Conservation (phyloP, 2,329 filamentous ascomycete genomes). For the Podosphaera aphanis region DNA sequence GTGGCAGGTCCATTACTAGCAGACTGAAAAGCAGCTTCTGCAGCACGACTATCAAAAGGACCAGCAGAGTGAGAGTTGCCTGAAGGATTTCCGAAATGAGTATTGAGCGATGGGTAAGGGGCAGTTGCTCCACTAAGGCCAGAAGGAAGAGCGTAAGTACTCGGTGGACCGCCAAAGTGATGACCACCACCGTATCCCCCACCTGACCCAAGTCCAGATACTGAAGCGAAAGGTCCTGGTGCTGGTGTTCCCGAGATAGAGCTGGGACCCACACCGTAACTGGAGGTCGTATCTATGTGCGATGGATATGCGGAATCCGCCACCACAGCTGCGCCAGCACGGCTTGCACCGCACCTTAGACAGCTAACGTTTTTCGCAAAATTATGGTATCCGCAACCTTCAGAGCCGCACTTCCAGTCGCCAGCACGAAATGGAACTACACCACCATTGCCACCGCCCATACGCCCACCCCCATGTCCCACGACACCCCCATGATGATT, state of each 20-base stretch:
- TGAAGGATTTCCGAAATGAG: constrained; percentile 48
- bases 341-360: constrained; percentile 82
- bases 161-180: constrained; percentile 70
- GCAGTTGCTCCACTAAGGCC: constrained; percentile 58
- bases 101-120: constrained; percentile 63
- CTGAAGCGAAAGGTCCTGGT: constrained; percentile 51
- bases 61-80: constrained; percentile 62
- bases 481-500: constrained; percentile 30
- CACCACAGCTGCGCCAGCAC: constrained; percentile 79
- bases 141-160: constrained; percentile 72
- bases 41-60: constrained; percentile 77
- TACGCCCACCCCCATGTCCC: constrained; percentile 38
- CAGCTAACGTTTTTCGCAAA: constrained; percentile 99
- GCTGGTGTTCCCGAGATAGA: constrained; percentile 72
- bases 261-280: constrained; percentile 64
- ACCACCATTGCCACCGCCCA: constrained; percentile 59
- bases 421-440: constrained; percentile 93
- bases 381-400: constrained; percentile 95
- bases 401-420: constrained; percentile 96
- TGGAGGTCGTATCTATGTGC: constrained; percentile 65
- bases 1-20: constrained; percentile 62
- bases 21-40: constrained; percentile 82
- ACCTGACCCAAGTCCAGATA: constrained; percentile 42
- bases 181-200: constrained; percentile 41
- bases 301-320: constrained; percentile 83